phyloP scores from a whole-genome alignment of 1,139 yeast genomes.

The Yamadazyma membranifaciens region DNA sequence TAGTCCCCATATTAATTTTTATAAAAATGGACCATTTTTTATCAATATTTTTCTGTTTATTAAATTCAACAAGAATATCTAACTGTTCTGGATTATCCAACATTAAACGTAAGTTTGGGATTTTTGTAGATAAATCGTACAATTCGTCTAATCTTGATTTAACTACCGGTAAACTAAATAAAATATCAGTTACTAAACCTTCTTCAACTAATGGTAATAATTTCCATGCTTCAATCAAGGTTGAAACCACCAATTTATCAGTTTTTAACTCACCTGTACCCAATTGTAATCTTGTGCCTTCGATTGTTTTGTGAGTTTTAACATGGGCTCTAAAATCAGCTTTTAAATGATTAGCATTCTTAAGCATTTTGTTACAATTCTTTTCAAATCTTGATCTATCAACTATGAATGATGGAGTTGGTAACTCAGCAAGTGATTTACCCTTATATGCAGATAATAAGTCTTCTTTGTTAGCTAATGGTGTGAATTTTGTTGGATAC shows the following conservation, averaged over 20 bases:
- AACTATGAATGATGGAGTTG: constrained; percentile 37
- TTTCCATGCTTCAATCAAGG: constrained; percentile 65
- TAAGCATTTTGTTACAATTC: constrained; percentile 33
- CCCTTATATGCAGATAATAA: constrained; percentile 27
- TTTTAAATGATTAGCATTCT: constrained; percentile 24
- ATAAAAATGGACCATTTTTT: constrained; percentile 55
- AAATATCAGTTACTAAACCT: constrained; percentile 55
- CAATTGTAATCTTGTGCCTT: constrained; percentile 32
- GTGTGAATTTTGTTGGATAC: constrained; percentile 18
- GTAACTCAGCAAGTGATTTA: constrained; percentile 24
- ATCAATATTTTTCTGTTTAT: constrained; percentile 17
- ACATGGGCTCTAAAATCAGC: constrained; percentile 64
- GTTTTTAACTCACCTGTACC: constrained; percentile 26
- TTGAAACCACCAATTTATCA: constrained; percentile 64
- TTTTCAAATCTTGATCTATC: constrained; percentile 21
- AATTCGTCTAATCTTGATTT: constrained; percentile 52
- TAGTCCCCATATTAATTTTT: constrained; percentile 60
- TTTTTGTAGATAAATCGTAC: constrained; percentile 37
- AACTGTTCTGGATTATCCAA: constrained; percentile 61
- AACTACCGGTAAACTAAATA: constrained; percentile 69
- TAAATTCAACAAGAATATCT: constrained; percentile 40
- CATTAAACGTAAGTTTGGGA: constrained; percentile 53
- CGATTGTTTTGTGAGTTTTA: constrained; percentile 66
- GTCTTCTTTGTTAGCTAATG: constrained; percentile 23
- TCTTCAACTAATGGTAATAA: constrained; percentile 42